Base-by-base conservation (phyloP, 208 protist genomes). In the Crithidia bombi region DNA sequence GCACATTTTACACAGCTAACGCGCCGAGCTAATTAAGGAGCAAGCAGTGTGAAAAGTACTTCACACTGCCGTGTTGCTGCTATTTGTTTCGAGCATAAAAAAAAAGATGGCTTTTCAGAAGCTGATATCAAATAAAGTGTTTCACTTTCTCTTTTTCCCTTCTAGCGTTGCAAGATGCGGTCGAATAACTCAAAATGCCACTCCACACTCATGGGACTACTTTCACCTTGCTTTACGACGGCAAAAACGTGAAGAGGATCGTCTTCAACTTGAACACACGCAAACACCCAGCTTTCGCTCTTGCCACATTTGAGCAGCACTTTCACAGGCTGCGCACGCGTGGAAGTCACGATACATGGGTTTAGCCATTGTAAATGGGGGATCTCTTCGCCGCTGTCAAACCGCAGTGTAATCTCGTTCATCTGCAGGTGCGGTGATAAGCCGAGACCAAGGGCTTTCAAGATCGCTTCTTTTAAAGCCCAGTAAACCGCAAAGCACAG, bases 391-490 rank as follows among this genome's bases (percentile, higher is more conserved):
- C 66, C 52, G 26, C 38, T 21, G 19, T 69, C 49, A 17, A 30
- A 54, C 6, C 25, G 21, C 1, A 79, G 63, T 15, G 35, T 44
- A 28, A 76, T 69, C 0, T 73, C 46, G 23, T 9, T 21, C 55
- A 70, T 51, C 25, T 69, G 33, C 47, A 76, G 35, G n/a, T 50
- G 19, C 15, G 55, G 14, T 47, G 65, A 54, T 68, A 56, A 12
- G 65, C 81, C 38, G 68, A 58, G 32, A 15, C 81, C 81, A 19
- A 83, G 51, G 4, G 73, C 71, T 26, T 86, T 86, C 32, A 86
- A 35, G 1, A 86, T 58, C 17, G 41, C 10, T 50, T 86, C 81
- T 36, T 86, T 86, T 3, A 83, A 25, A 7, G 68, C 43, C 81
- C 81, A 86, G 33, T 64, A 74, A 17, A 65, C 9, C 3, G 75